Evolutionary conservation across 148 eudicot species (phyloP), one percentile per base, ranked within the genome.

Genomic region (Rhododendron simsii): DNA sequence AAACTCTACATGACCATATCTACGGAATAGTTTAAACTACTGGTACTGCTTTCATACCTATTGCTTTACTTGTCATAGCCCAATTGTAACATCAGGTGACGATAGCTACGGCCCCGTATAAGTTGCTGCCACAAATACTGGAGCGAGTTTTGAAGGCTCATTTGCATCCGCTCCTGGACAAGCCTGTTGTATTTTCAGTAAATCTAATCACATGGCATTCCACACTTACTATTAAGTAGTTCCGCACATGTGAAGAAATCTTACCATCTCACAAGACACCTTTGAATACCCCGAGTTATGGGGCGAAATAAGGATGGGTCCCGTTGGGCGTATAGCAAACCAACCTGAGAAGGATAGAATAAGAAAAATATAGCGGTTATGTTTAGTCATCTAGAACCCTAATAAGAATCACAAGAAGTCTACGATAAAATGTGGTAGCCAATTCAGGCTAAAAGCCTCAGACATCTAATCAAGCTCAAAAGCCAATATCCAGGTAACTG

Each of bases 221-320:
- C 74, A 14, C 85, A 20, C 35, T 33, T 33, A 33, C 35, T 85
- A 57, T 6, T 75, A 48, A 45, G 83, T 44, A 67, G 71, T 18
- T 85, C 21, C 28, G 41, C 3, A 86, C 41, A 86, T 39, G 28
- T 26, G 63, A 83, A 74, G 82, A 63, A 74, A 81, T 88, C 91
- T 89, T 87, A 96, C 99, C 99, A 96, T 95, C 99, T 95, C 78
- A 94, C 98, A 77, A 96, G 94, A 89, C 99, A 96, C 91, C 99
- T 94, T 89, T 94, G 90, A 78, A 96, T 91, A 82, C 94, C 99
- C 85, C 94, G 94, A 75, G 94, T 92, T 77, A 91, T 81, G 11
- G 99, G 99, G 59, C 99, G 99, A 86, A 96, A 88, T 78, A 93
- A 92, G 81, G 98, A 92, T 76, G 99, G 99, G 84, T 97, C 98